A percentile compares a stretch with the other conserved stretches of the same genome.
Conservation (phyloP, 176 grass and related monocot genomes). For the Aegilops umbellulata region DNA sequence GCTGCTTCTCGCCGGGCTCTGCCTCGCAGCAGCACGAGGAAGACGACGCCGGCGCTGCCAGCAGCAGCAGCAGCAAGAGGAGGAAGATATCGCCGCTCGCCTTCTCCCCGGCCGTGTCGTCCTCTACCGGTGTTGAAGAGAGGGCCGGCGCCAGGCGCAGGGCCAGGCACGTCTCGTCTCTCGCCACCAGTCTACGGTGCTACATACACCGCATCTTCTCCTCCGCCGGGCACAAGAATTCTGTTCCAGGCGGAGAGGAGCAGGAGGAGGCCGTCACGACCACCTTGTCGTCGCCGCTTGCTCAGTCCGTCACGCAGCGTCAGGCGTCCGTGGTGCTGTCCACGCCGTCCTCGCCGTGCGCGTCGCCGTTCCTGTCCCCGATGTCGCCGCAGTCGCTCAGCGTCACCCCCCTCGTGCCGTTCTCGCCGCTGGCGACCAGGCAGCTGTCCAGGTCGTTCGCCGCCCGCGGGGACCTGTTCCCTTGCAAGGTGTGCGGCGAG, state of each 20-base stretch:
- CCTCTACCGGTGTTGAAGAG: neutral
- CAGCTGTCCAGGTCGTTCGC: slow-evolving; percentile 48
- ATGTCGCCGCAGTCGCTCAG: slow-evolving; percentile 29
- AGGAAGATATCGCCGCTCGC: slow-evolving; percentile 68
- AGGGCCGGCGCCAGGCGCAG: slow-evolving; percentile 1
- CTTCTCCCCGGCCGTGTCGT: slow-evolving; percentile 27
- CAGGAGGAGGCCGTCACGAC: neutral
- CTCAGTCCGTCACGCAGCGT: slow-evolving; percentile 16
- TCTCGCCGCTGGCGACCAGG: slow-evolving; percentile 24
- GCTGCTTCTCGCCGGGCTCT: slow-evolving; percentile 47
- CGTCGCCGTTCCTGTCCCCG: slow-evolving; percentile 37
- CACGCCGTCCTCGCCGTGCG: slow-evolving; percentile 40
- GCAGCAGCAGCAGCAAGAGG: slow-evolving; percentile 43
- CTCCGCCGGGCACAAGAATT: neutral
- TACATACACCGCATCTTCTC: slow-evolving; percentile 57
- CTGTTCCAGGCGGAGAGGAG: neutral
- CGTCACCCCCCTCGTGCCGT: slow-evolving; percentile 4
- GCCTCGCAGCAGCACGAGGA: slow-evolving; percentile 17
- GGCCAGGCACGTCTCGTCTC: slow-evolving; percentile 30
- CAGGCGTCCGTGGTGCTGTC: slow-evolving; percentile 38
- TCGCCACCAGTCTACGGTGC: slow-evolving; percentile 36
- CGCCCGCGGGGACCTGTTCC: slow-evolving; percentile 48
- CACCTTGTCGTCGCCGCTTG: slow-evolving; percentile 14
- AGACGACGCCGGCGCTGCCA: neutral
- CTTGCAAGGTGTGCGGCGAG: slow-evolving; percentile 79